Evolutionary conservation across 495 filamentous ascomycete genomes (phyloP).

Genomic region (Aspergillus olivimuriae): DNA sequence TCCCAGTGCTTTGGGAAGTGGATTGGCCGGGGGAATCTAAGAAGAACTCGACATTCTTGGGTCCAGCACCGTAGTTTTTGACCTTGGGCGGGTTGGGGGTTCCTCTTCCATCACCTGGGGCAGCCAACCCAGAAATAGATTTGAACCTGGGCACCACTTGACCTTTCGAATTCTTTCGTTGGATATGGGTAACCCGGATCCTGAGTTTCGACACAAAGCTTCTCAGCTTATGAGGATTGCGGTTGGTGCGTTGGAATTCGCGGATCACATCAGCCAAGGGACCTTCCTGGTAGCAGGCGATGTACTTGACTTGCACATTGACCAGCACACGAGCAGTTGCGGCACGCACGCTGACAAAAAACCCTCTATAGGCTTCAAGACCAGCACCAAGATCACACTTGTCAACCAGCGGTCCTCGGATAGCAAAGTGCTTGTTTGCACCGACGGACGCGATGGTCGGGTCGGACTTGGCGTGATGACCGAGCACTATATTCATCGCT

Average conservation of each 20-base stretch:
- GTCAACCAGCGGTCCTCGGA: slow-evolving; percentile 20
- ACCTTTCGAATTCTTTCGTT: slow-evolving; percentile 30
- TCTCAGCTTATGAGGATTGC: slow-evolving; percentile 22
- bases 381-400: slow-evolving; percentile 29
- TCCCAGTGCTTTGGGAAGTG: slow-evolving; percentile 6
- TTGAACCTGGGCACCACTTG: slow-evolving; percentile 29
- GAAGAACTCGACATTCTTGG: slow-evolving; percentile 39
- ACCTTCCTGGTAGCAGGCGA: slow-evolving; percentile 33
- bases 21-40: slow-evolving; percentile 18
- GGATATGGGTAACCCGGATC: slow-evolving; percentile 33
- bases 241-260: slow-evolving; percentile 8
- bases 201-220: slow-evolving; percentile 42
- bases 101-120: slow-evolving; percentile 28
- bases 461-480: slow-evolving; percentile 32
- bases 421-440: slow-evolving; percentile 36
- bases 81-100: slow-evolving; percentile 14
- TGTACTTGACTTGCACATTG: slow-evolving; percentile 49
- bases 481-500: slow-evolving; percentile 50
- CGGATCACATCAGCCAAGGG: slow-evolving; percentile 22
- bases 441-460: slow-evolving; percentile 26
- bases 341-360: slow-evolving; percentile 59
- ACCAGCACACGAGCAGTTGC: slow-evolving; percentile 58
- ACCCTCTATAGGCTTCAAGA: slow-evolving; percentile 54
- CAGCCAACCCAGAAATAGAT: slow-evolving; percentile 43
- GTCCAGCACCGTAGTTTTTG: background rate